phyloP scores from a whole-genome alignment of 1,284 basidiomycete genomes.

The Pascua sp. region DNA sequence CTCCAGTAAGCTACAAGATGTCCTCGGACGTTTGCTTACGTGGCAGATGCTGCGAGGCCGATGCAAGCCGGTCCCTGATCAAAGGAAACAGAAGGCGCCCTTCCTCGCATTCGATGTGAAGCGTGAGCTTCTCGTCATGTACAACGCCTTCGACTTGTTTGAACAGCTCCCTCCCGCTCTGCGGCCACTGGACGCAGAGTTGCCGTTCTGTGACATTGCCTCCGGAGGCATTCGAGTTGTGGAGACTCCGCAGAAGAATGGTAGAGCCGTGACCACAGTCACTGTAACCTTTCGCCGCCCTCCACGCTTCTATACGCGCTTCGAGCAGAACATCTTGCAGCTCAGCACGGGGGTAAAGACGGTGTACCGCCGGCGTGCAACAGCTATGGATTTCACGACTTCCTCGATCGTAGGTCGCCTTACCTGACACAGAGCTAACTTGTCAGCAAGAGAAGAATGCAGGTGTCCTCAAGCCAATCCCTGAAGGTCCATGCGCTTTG shows the following conservation, averaged over 20 bases:
- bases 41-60: neutral
- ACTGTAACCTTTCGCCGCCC: constrained; percentile 38
- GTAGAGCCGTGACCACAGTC: constrained; percentile 24
- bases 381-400: constrained; percentile 40
- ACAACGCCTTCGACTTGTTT: neutral
- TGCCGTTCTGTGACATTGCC: constrained; percentile 41
- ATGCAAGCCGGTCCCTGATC: neutral
- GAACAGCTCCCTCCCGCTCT: constrained; percentile 27
- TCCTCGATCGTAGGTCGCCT: constrained; percentile 11
- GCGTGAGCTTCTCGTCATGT: constrained; percentile 30
- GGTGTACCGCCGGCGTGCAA: constrained; percentile 33
- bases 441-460: constrained; percentile 31
- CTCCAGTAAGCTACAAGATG: neutral
- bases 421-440: constrained; percentile 1
- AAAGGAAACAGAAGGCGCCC: constrained; percentile 1
- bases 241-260: neutral
- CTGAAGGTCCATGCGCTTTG: constrained; percentile 32
- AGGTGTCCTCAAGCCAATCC: constrained; percentile 32
- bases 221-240: constrained; percentile 34
- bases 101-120: constrained; percentile 40
- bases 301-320: constrained; percentile 34
- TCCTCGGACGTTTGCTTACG: neutral
- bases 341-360: neutral
- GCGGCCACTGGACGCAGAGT: constrained; percentile 35
- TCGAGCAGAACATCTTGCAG: constrained; percentile 10